Conservation (phyloP, 2,329 filamentous ascomycete species). For the Botrytis fragariae region DNA sequence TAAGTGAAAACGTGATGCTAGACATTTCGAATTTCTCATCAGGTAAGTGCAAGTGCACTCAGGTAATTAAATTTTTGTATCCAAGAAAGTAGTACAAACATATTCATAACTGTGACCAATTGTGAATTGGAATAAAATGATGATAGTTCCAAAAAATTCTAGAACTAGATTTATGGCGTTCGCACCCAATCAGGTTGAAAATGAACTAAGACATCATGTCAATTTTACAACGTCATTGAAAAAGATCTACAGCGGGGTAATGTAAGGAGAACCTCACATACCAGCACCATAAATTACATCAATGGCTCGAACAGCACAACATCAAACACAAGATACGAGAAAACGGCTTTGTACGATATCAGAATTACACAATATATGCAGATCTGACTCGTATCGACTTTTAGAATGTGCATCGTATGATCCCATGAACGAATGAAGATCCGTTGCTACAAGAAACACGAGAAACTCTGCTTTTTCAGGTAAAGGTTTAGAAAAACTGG, state of each 20-base stretch:
- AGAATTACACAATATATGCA: background rate
- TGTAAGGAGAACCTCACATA: background rate
- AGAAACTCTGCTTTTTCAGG: background rate
- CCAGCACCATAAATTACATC: background rate
- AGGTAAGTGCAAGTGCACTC: background rate
- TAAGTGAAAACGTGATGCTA: background rate
- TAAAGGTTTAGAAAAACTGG: background rate
- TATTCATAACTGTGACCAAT: background rate
- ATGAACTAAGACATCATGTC: background rate
- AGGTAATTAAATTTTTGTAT: background rate
- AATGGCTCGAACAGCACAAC: background rate
- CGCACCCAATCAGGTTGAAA: background rate
- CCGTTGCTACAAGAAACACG: background rate
- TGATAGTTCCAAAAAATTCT: background rate
- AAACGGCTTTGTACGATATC: background rate
- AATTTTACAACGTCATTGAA: background rate
- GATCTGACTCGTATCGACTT: background rate
- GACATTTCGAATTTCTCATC: background rate
- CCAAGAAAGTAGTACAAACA: background rate
- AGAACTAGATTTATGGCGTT: background rate
- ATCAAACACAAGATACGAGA: background rate
- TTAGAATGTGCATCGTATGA: background rate
- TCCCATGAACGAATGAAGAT: background rate
- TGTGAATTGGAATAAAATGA: background rate
- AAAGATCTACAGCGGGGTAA: constrained; percentile 1